A percentile compares a stretch with the other conserved stretches of the same genome.
These are phyloP conservation scores for Spirogloea muscicola DNA, from an alignment of 139 green algal species.

Conservation along the genomic window DNA sequence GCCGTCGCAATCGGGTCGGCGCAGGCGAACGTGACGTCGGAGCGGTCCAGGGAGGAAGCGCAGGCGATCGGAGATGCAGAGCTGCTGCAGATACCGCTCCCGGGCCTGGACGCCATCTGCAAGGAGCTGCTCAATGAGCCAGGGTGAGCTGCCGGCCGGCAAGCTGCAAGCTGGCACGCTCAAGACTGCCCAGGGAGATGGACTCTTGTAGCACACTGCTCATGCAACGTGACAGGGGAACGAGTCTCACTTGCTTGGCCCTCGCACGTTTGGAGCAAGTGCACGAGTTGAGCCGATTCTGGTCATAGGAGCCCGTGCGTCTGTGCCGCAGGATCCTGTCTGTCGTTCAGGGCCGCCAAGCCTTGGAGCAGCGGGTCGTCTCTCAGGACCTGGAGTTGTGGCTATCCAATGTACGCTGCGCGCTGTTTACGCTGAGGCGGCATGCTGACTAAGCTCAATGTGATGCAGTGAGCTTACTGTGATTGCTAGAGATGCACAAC, in stretches of 20 bases:
- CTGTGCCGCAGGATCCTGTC: constrained; percentile 10
- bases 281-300: not conserved
- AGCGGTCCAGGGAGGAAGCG: no score
- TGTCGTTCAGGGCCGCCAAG: constrained; percentile 18
- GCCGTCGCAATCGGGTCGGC: no score
- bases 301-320: not conserved
- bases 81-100: constrained; percentile 11
- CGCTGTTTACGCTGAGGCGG: no score
- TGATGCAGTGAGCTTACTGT: not conserved
- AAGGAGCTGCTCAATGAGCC: constrained; percentile 24
- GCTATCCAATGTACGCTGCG: constrained; percentile 42
- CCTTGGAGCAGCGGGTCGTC: constrained; percentile 30
- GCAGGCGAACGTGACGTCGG: no score
- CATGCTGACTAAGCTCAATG: not conserved
- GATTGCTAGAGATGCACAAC: not conserved
- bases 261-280: not conserved
- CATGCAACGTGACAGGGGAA: not conserved
- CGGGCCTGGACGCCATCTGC: constrained; percentile 31
- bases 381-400: constrained; percentile 49
- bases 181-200: not conserved
- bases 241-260: not conserved
- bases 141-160: constrained; percentile 10
- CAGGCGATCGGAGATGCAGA: no score
- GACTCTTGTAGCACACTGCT: not conserved
- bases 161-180: not conserved